phyloP scores from a whole-genome alignment of 176 grass and related monocot species.

The Themeda triandra region DNA sequence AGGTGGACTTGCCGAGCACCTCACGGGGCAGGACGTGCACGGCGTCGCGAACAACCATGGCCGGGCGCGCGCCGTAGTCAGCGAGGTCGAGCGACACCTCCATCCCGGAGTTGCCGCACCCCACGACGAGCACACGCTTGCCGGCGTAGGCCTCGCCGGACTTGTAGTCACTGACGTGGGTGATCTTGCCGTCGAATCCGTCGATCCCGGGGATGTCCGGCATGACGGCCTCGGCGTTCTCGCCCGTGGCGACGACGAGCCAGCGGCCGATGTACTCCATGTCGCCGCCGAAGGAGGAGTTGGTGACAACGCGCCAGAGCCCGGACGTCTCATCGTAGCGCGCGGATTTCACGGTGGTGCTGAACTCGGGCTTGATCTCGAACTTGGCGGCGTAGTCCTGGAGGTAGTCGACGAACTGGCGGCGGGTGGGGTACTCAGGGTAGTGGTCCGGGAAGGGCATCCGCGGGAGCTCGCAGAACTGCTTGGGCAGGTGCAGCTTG shows the following conservation, averaged over 20 bases:
- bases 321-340: slow-evolving; percentile 75
- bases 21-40: slow-evolving; percentile 82
- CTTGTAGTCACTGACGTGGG: slow-evolving; percentile 63
- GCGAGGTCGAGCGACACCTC: slow-evolving; percentile 84
- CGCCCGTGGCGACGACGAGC: slow-evolving; percentile 84
- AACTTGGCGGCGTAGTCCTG: slow-evolving; percentile 57
- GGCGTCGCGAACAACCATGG: slow-evolving; percentile 83
- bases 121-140: slow-evolving; percentile 69
- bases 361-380: not conserved
- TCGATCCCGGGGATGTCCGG: slow-evolving; percentile 56
- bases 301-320: slow-evolving; percentile 55
- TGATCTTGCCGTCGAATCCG: slow-evolving; percentile 32
- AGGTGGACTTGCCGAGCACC: slow-evolving; percentile 72
- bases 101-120: slow-evolving; percentile 91
- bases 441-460: slow-evolving; percentile 67
- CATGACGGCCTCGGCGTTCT: slow-evolving; percentile 63
- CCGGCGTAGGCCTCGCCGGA: slow-evolving; percentile 56
- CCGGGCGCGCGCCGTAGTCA: slow-evolving; percentile 50
- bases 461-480: slow-evolving; percentile 76
- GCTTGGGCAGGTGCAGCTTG: slow-evolving; percentile 84
- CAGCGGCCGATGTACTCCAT: slow-evolving; percentile 84
- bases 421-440: slow-evolving; percentile 74
- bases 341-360: slow-evolving; percentile 38
- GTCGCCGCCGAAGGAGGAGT: not conserved
- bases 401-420: slow-evolving; percentile 73